Base-by-base conservation (phyloP, 441 rosid genomes). In the Capsella rubella region DNA sequence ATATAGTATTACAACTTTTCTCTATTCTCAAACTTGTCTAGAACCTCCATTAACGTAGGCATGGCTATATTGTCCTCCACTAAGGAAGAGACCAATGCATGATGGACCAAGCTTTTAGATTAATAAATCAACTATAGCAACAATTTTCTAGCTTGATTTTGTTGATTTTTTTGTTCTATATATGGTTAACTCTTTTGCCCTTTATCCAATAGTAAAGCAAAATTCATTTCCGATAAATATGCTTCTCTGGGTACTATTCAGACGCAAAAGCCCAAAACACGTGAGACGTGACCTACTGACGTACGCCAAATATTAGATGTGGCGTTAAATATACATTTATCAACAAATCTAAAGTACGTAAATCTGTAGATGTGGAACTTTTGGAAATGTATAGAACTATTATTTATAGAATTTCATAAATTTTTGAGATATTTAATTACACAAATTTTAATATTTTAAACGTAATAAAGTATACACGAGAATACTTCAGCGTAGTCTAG, bases 181-280 rank as follows among this genome's bases (percentile, higher is more conserved):
- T 45, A 11, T 3, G 16, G 16, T 11, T 47, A 32, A 35, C 46
- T 13, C 21, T 15, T 8, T 31, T 47, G 11, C 29, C 16, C 29
- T 64, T 28, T 11, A 50, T 50, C 15, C 15, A 29, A 47, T 18
- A 12, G 1, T 5, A 34, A 65, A 49, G 8, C 9, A 65, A 65
- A 18, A 1, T 65, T 65, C 13, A 16, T 14, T 50, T 14, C 6
- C 9, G 3, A 35, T 3, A 66, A 67, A 67, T 16, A 16, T 39
- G 50, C 39, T 9, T 35, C 0, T 67, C 60, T 57, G 43, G 12
- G 52, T 35, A 53, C 4, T 64, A 49, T 16, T 32, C 42, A 65
- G 70, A 35, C 21, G 72, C 54, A 61, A 29, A 62, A 31, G 5
- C 21, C 34, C 34, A 32, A 55, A 29, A 43, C 73, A 69, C 55